phyloP scores from a whole-genome alignment of 148 eudicot genomes.

The Rhododendron ferrugineum region DNA sequence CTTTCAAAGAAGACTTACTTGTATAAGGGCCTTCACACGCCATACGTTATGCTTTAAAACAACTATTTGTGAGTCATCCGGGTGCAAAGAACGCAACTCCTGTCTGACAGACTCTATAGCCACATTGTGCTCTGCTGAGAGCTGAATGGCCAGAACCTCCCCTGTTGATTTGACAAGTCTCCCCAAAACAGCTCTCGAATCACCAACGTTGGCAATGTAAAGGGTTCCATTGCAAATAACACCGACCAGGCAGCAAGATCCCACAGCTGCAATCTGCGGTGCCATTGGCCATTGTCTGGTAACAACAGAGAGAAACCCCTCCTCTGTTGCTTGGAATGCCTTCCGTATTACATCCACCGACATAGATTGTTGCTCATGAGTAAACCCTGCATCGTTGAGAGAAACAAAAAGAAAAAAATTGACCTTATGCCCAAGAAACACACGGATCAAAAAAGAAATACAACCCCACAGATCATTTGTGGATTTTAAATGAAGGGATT shows the following conservation, averaged over 20 bases:
- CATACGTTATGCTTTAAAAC: slow-evolving; percentile 81
- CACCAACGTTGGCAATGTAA: slow-evolving; percentile 70
- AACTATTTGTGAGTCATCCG: slow-evolving; percentile 79
- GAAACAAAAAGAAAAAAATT: neutral
- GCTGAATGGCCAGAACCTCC: slow-evolving; percentile 65
- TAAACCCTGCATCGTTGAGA: slow-evolving; percentile 44
- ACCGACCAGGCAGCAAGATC: slow-evolving; percentile 72
- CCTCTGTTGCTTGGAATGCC: slow-evolving; percentile 85
- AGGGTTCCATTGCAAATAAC: slow-evolving; percentile 61
- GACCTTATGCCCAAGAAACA: neutral
- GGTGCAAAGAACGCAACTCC: slow-evolving; percentile 68
- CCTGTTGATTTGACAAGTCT: slow-evolving; percentile 67
- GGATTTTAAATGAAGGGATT: neutral
- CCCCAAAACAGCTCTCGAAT: slow-evolving; percentile 84
- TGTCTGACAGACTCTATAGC: slow-evolving; percentile 68
- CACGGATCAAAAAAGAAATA: neutral
- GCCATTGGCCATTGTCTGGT: slow-evolving; percentile 63
- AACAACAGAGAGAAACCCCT: slow-evolving; percentile 65
- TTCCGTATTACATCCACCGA: slow-evolving; percentile 62
- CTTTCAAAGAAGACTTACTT: slow-evolving; percentile 34
- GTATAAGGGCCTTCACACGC: slow-evolving; percentile 89
- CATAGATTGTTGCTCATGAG: slow-evolving; percentile 67
- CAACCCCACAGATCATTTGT: neutral
- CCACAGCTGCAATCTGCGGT: slow-evolving; percentile 81
- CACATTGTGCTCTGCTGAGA: slow-evolving; percentile 76